These are phyloP conservation scores for Nemania serpens DNA, from an alignment of 2,329 filamentous ascomycete genomes.

Conservation along the genomic window DNA sequence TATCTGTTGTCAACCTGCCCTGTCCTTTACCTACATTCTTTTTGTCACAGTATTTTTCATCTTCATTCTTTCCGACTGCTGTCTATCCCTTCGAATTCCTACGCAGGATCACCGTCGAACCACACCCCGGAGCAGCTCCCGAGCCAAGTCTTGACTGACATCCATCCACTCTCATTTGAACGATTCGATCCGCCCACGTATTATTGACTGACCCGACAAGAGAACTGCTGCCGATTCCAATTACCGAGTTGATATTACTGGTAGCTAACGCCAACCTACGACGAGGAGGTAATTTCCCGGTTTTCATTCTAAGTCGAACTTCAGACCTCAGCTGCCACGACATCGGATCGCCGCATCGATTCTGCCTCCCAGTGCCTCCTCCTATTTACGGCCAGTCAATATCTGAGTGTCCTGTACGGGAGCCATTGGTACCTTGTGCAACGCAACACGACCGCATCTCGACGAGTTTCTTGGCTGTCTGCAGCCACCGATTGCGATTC, in stretches of 20 bases:
- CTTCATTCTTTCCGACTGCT: constrained; percentile 1
- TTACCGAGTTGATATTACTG: background rate
- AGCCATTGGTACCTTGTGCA: constrained; percentile 34
- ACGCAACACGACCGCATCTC: constrained; percentile 20
- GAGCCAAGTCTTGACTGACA: background rate
- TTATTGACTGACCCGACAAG: background rate
- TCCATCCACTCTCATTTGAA: constrained; percentile 5
- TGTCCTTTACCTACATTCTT: constrained; percentile 8
- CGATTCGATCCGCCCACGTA: background rate
- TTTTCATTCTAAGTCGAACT: constrained; percentile 1
- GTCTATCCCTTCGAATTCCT: background rate
- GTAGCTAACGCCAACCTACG: background rate
- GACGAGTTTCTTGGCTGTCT: constrained; percentile 1
- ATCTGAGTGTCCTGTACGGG: constrained; percentile 24
- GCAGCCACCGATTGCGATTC: background rate
- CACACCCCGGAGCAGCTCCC: background rate
- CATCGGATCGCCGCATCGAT: constrained; percentile 35
- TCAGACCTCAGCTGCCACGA: constrained; percentile 21
- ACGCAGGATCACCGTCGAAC: background rate
- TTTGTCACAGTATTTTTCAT: constrained; percentile 1
- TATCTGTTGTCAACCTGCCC: background rate
- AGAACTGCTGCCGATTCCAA: background rate
- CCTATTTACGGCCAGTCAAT: constrained; percentile 35
- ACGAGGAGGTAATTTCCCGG: constrained; percentile 8
- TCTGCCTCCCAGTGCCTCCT: background rate